Evolutionary conservation across 306 rosid species (phyloP), one percentile per base, ranked within the genome.

Genomic region (Clitoria ternatea): DNA sequence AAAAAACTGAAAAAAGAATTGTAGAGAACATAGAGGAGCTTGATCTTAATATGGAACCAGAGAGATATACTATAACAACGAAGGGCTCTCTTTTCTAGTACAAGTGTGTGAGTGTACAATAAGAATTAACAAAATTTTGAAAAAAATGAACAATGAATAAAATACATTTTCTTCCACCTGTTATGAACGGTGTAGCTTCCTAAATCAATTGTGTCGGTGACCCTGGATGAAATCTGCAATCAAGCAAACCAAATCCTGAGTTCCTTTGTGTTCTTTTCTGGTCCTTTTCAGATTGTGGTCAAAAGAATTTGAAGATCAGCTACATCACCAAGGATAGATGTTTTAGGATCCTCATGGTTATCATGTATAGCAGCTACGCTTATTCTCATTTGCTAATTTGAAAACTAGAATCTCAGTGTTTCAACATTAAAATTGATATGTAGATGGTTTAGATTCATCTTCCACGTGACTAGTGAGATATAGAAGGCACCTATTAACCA

Each of bases 401-500:
- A 68, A 73, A 26, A 45, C 74, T 44, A 55, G 15, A 5, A 6
- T 60, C 43, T 55, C 36, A 19, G 15, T 12, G 63, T 54, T 56
- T 64, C 74, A 37, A 59, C 80, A 62, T 77, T 70, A 69, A 61
- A 24, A 26, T 65, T 65, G 22, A 77, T 60, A 36, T 20, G 42
- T 30, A 61, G 61, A 72, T 71, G 80, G 72, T 30, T 50, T 40
- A 18, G 74, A 66, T 63, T 77, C 86, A 39, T 82, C 75, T 61
- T 84, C 87, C 91, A 89, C 85, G 80, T 87, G 90, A 79, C 43
- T 54, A 72, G 74, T 64, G 47, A 92, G 89, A 81, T 61, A 71
- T 54, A 55, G 53, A 73, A 92, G 88, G 63, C 92, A 89, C 30
- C 64, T 84, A 60, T 79, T 75, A 3, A 85, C 78, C 66, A 66